Evolutionary conservation across 2,329 filamentous ascomycete genomes (phyloP).

Genomic region (Byssochlamys sp.): DNA sequence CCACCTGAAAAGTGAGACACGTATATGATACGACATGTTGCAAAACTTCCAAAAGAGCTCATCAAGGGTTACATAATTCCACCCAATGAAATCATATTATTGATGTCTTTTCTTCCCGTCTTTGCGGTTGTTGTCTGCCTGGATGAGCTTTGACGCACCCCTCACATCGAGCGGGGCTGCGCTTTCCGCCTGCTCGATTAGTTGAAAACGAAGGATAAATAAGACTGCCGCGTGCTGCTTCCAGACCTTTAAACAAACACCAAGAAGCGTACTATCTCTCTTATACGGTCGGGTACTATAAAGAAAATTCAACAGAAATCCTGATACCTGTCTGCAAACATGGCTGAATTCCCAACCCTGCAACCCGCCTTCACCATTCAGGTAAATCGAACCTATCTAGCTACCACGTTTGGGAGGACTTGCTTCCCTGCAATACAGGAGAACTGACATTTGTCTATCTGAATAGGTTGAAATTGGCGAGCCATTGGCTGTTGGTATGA

Average conservation of each 20-base stretch:
- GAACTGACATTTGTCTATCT: not conserved
- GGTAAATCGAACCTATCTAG: constrained; percentile 11
- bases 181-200: not conserved
- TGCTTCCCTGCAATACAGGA: not conserved
- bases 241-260: not conserved
- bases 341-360: constrained; percentile 30
- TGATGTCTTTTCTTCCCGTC: not conserved
- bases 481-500: constrained; percentile 23
- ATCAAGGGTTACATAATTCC: no score
- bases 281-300: not conserved
- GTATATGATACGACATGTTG: no score
- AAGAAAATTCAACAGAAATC: not conserved
- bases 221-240: not conserved
- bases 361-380: constrained; percentile 33
- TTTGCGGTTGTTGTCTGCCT: not conserved
- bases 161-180: not conserved
- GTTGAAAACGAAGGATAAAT: not conserved
- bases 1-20: no score
- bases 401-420: not conserved
- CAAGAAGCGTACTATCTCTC: not conserved
- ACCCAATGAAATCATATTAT: not conserved
- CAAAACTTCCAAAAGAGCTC: no score
- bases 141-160: not conserved
- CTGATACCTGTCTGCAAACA: constrained; percentile 4
- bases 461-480: constrained; percentile 24